These are phyloP conservation scores for Pseudogymnoascus sp. DNA, from an alignment of 2,329 filamentous ascomycete genomes.

Conservation along the genomic window DNA sequence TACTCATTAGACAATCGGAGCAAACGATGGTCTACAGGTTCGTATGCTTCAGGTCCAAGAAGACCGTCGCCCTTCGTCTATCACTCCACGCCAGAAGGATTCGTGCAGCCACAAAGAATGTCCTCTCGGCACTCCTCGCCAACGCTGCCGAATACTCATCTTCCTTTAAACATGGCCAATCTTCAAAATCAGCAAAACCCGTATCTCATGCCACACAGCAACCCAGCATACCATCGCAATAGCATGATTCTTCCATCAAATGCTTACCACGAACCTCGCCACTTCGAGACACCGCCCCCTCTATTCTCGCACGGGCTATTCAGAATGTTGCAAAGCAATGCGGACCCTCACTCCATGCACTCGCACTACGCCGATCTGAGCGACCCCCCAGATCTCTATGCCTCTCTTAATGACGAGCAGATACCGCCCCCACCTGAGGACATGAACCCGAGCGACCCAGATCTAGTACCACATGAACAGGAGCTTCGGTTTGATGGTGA, in stretches of 20 bases:
- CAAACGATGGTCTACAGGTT: constrained; percentile 74
- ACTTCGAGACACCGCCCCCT: constrained; percentile 51
- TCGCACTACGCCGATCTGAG: constrained; percentile 66
- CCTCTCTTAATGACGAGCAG: constrained; percentile 65
- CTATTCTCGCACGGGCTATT: constrained; percentile 66
- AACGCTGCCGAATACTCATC: constrained; percentile 37
- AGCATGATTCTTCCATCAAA: constrained; percentile 51
- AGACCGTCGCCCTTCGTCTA: constrained; percentile 55
- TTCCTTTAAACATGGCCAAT: constrained; percentile 41
- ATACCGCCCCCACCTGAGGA: constrained; percentile 68
- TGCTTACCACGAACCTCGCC: constrained; percentile 40
- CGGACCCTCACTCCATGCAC: constrained; percentile 57
- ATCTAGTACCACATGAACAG: constrained; percentile 70
- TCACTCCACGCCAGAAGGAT: constrained; percentile 52
- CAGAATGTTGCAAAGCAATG: constrained; percentile 67
- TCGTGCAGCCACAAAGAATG: constrained; percentile 47
- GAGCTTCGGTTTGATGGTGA: constrained; percentile 72
- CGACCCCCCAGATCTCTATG: constrained; percentile 70
- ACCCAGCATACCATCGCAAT: constrained; percentile 44
- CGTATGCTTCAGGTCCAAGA: constrained; percentile 52
- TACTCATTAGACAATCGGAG: constrained; percentile 62
- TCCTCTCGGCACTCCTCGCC: constrained; percentile 44
- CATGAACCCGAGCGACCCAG: constrained; percentile 70
- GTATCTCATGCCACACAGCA: constrained; percentile 43
- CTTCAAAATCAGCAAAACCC: constrained; percentile 49